A percentile compares a stretch with the other conserved stretches of the same genome.
These are phyloP conservation scores for Geotrichum ghanense DNA, from an alignment of 805 yeast species.

Conservation along the genomic window DNA sequence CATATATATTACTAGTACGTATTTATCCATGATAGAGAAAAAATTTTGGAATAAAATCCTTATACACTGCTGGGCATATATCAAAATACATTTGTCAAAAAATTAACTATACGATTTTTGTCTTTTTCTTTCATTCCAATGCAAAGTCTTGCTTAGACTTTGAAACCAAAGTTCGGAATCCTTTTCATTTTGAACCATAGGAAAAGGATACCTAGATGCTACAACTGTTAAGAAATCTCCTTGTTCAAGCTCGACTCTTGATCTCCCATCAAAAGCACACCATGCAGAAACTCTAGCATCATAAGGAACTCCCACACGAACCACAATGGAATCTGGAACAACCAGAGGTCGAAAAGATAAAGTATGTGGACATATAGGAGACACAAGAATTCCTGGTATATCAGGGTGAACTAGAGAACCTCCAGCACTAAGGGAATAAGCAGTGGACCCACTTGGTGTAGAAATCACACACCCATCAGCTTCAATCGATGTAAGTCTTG, in stretches of 20 bases:
- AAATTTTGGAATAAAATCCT: too few relatives aligned
- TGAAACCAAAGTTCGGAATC: conserved; percentile 62
- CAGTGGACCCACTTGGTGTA: conserved; percentile 69
- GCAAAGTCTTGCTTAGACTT: conserved; percentile 75
- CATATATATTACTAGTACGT: too few relatives aligned
- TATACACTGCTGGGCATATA: too few relatives aligned
- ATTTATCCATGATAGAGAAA: too few relatives aligned
- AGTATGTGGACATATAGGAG: conserved; percentile 93
- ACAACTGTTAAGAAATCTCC: conserved; percentile 81
- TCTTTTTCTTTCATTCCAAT: conserved; percentile 87
- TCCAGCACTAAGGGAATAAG: conserved; percentile 87
- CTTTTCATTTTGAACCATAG: conserved; percentile 63
- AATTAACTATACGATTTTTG: conserved; percentile 60
- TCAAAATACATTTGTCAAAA: background rate
- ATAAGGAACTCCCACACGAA: conserved; percentile 72
- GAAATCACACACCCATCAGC: conserved; percentile 58
- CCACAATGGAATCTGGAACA: conserved; percentile 75
- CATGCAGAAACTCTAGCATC: conserved; percentile 84
- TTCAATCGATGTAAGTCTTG: conserved; percentile 45
- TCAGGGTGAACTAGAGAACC: conserved; percentile 90
- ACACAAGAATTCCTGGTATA: conserved; percentile 78
- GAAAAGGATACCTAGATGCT: conserved; percentile 88
- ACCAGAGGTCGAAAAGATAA: conserved; percentile 82
- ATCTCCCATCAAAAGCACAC: conserved; percentile 94
- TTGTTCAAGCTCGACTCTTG: conserved; percentile 62